Conservation (phyloP, 441 rosid species). For the Pelargonium citronellum region DNA sequence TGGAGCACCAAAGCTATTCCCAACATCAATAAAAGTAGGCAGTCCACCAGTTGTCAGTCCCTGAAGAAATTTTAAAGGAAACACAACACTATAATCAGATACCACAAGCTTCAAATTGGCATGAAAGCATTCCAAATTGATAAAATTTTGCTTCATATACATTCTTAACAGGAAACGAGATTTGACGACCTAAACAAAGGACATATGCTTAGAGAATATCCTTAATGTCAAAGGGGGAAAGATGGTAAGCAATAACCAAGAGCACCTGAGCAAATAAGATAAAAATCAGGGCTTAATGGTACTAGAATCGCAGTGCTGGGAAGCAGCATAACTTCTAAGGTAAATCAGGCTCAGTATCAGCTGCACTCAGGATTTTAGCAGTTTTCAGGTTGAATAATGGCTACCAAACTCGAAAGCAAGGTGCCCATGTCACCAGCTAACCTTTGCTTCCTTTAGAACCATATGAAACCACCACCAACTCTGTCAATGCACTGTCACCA, state of each 20-base stretch:
- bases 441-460: background rate
- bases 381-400: background rate
- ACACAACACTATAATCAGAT: conserved; percentile 2
- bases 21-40: conserved; percentile 91
- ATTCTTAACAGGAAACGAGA: background rate
- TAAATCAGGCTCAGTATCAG: too few relatives aligned
- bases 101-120: background rate
- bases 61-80: conserved; percentile 30
- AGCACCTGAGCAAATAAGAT: conserved; percentile 3
- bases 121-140: background rate
- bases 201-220: conserved; percentile 2
- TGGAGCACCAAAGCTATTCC: conserved; percentile 94
- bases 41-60: conserved; percentile 94
- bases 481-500: background rate
- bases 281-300: background rate
- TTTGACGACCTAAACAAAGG: conserved; percentile 5
- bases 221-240: conserved; percentile 2
- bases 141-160: background rate
- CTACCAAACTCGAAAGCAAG: background rate
- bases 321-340: background rate
- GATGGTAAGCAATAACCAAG: background rate
- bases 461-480: background rate
- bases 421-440: background rate
- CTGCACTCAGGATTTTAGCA: background rate
- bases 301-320: background rate